Conservation (phyloP, 257 asterid species). For the Solanum pennellii region DNA sequence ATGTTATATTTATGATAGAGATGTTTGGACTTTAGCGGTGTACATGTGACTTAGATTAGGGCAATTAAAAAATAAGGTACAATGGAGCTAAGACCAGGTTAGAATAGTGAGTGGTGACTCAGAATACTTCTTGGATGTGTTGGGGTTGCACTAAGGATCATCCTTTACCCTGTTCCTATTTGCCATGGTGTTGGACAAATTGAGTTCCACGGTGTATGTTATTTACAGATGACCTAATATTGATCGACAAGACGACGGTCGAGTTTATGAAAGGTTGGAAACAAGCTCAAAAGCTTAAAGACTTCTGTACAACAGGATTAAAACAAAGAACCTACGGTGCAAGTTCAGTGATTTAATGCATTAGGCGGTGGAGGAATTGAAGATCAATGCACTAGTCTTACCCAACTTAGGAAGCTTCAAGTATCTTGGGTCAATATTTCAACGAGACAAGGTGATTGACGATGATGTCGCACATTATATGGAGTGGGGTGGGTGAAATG, state of each 20-base stretch:
- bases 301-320: background rate
- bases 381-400: background rate
- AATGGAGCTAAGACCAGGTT: background rate
- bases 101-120: background rate
- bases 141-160: background rate
- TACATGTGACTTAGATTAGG: background rate
- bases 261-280: background rate
- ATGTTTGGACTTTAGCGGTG: background rate
- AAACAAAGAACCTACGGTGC: too few species aligned
- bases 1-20: background rate
- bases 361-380: too few species aligned
- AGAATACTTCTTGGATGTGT: background rate
- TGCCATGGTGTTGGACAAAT: background rate
- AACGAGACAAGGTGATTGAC: background rate
- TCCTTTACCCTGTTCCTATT: background rate
- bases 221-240: background rate
- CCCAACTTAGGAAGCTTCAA: background rate
- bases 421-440: background rate
- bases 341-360: too few species aligned
- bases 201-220: background rate
- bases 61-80: background rate
- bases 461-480: background rate
- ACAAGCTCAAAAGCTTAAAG: background rate
- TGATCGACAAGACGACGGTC: background rate
- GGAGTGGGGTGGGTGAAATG: background rate